Conservation (phyloP, 371 early-diverging fungal genomes). For the Basidiobolus meristosporus region DNA sequence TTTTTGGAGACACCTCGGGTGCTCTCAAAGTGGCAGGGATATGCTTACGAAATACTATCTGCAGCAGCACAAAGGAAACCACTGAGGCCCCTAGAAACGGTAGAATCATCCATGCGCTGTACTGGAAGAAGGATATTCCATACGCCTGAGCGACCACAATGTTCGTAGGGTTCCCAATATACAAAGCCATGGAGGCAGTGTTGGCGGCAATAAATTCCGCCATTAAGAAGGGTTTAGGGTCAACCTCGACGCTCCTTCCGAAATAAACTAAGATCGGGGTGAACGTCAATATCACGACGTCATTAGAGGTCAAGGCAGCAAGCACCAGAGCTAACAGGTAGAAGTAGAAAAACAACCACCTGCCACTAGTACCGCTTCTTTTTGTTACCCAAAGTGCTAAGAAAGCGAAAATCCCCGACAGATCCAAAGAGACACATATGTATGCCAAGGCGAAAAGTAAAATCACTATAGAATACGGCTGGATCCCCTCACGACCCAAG, state of each 20-base stretch:
- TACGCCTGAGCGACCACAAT: constrained; percentile 66
- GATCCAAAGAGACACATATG: constrained; percentile 64
- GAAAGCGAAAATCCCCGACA: constrained; percentile 52
- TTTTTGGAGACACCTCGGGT: constrained; percentile 24
- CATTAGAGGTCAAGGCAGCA: constrained; percentile 59
- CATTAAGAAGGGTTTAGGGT: constrained; percentile 34
- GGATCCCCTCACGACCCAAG: constrained; percentile 1
- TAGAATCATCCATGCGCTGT: constrained; percentile 60
- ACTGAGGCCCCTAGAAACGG: constrained; percentile 39
- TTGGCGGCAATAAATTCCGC: constrained; percentile 51
- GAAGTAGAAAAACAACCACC: constrained; percentile 36
- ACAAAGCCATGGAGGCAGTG: constrained; percentile 60
- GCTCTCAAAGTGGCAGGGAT: constrained; percentile 19
- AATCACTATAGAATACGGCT: constrained; percentile 3
- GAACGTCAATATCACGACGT: constrained; percentile 61
- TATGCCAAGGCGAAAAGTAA: constrained; percentile 18
- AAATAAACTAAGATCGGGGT: constrained; percentile 59
- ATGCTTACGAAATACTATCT: constrained; percentile 22
- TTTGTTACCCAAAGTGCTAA: constrained; percentile 43
- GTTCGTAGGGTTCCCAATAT: constrained; percentile 73
- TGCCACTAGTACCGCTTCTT: constrained; percentile 30
- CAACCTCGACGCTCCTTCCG: constrained; percentile 32
- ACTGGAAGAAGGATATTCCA: constrained; percentile 41
- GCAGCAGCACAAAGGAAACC: constrained; percentile 24
- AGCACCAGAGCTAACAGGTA: constrained; percentile 45